Percentiles rank a stretch among this genome's conserved stretches.
phyloP scores from a whole-genome alignment of 768 basidiomycete genomes.

The Mycena filopes region DNA sequence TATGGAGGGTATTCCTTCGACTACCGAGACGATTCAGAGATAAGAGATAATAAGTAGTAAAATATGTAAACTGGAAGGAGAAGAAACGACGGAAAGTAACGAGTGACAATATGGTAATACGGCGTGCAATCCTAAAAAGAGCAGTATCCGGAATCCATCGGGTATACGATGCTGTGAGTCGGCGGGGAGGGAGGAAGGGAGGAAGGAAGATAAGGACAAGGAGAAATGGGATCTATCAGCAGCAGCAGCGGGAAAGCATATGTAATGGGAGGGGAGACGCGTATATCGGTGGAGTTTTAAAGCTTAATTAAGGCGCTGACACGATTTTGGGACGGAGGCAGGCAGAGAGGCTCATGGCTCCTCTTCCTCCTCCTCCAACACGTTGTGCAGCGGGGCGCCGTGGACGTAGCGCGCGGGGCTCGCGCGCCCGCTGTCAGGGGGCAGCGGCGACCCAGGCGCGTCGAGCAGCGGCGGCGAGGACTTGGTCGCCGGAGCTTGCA shows the following conservation, averaged over 20 bases:
- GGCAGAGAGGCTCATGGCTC: constrained; percentile 41
- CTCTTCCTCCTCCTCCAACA: constrained; percentile 85
- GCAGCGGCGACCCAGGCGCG: constrained; percentile 44
- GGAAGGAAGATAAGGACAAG: background rate
- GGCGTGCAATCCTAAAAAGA: background rate
- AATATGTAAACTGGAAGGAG: background rate
- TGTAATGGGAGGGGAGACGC: constrained; percentile 5
- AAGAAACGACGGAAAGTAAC: constrained; percentile 1
- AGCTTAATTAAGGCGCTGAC: constrained; percentile 10
- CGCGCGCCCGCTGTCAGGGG: constrained; percentile 63
- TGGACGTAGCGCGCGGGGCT: constrained; percentile 83
- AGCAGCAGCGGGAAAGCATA: constrained; percentile 18
- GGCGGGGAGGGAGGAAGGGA: background rate
- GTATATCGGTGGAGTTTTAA: constrained; percentile 18
- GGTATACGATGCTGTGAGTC: constrained; percentile 27
- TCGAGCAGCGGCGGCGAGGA: constrained; percentile 42
- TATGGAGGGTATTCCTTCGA: constrained; percentile 24
- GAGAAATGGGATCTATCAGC: background rate
- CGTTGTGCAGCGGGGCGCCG: constrained; percentile 88
- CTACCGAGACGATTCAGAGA: background rate
- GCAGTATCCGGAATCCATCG: constrained; percentile 23
- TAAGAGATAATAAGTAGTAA: background rate
- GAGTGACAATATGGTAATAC: background rate
- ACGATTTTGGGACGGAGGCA: constrained; percentile 10
- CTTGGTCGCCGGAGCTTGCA: constrained; percentile 36